A percentile compares a stretch with the other conserved stretches of the same genome.
Conservation (phyloP, 2,329 filamentous ascomycete genomes). For the Aureobasidium melanogenum region DNA sequence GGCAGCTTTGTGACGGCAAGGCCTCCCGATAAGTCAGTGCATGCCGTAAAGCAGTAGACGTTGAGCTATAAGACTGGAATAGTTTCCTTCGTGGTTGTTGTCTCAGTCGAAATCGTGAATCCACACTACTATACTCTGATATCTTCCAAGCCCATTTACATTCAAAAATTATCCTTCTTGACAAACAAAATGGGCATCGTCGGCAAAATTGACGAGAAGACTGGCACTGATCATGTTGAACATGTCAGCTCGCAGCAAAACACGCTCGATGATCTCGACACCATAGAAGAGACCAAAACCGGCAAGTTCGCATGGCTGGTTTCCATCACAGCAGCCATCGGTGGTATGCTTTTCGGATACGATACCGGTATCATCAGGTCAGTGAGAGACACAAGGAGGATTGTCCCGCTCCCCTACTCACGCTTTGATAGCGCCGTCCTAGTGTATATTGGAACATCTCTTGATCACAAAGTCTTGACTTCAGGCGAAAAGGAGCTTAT, state of each 20-base stretch:
- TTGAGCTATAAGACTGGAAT: not conserved
- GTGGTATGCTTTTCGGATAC: conserved; percentile 33
- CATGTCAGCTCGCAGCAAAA: not conserved
- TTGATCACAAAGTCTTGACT: conserved; percentile 22
- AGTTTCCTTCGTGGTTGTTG: not conserved
- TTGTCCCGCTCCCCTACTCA: not conserved
- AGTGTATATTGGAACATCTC: conserved; percentile 28
- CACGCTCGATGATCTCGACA: not conserved
- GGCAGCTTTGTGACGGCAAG: not conserved
- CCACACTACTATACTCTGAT: not conserved
- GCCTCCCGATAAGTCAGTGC: not conserved
- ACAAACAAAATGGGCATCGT: conserved; percentile 10
- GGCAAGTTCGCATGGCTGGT: conserved; percentile 20
- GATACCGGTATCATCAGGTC: conserved; percentile 29
- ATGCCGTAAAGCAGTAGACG: not conserved
- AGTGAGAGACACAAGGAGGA: not conserved
- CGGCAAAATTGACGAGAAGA: conserved; percentile 16
- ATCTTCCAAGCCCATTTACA: not conserved
- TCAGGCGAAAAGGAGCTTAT: conserved; percentile 31
- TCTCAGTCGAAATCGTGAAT: not conserved
- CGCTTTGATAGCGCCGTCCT: conserved; percentile 29
- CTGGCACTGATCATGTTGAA: conserved; percentile 15
- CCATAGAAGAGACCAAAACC: not conserved
- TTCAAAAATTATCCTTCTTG: not conserved
- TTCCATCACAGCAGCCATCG: conserved; percentile 26